A percentile compares a stretch with the other conserved stretches of the same genome.
These are phyloP conservation scores for Psilocybe subaeruginosa DNA, from an alignment of 768 basidiomycete genomes.

Conservation along the genomic window DNA sequence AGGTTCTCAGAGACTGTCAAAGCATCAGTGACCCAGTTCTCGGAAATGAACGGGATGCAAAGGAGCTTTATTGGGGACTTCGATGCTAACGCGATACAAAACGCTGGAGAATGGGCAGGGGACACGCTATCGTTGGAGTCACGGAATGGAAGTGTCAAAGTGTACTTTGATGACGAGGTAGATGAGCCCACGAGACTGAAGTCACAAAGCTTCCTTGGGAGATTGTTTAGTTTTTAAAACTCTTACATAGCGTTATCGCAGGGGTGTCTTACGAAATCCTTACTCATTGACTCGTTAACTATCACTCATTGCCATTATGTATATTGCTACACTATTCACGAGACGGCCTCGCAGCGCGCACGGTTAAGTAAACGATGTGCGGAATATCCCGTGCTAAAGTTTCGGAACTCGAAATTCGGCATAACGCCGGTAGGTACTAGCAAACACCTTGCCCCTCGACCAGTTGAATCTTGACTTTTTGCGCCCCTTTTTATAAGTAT, in stretches of 20 bases:
- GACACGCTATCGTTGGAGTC: slow-evolving; percentile 38
- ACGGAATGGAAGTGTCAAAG: slow-evolving; percentile 35
- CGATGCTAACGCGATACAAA: slow-evolving; percentile 16
- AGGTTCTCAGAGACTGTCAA: slow-evolving; percentile 33
- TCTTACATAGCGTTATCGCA: not conserved
- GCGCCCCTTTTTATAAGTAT: too few relatives aligned
- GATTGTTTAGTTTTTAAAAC: slow-evolving; percentile 26
- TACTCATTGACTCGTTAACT: too few relatives aligned
- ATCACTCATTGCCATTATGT: too few relatives aligned
- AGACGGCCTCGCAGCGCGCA: too few relatives aligned
- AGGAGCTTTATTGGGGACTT: slow-evolving; percentile 41
- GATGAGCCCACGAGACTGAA: slow-evolving; percentile 5
- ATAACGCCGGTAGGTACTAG: too few relatives aligned
- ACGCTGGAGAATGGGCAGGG: slow-evolving; percentile 30
- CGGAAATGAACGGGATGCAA: slow-evolving; percentile 30
- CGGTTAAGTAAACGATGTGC: too few relatives aligned
- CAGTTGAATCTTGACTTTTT: too few relatives aligned
- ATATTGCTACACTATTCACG: too few relatives aligned
- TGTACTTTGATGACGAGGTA: slow-evolving; percentile 39
- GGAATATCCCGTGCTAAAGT: too few relatives aligned
- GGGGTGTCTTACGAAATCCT: too few relatives aligned
- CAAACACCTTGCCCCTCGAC: too few relatives aligned
- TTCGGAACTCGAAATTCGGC: too few relatives aligned
- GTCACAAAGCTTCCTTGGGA: slow-evolving; percentile 24
- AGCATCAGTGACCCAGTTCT: slow-evolving; percentile 30